Conservation (phyloP, 2,329 filamentous ascomycete genomes). For the Albifimbria verrucaria region DNA sequence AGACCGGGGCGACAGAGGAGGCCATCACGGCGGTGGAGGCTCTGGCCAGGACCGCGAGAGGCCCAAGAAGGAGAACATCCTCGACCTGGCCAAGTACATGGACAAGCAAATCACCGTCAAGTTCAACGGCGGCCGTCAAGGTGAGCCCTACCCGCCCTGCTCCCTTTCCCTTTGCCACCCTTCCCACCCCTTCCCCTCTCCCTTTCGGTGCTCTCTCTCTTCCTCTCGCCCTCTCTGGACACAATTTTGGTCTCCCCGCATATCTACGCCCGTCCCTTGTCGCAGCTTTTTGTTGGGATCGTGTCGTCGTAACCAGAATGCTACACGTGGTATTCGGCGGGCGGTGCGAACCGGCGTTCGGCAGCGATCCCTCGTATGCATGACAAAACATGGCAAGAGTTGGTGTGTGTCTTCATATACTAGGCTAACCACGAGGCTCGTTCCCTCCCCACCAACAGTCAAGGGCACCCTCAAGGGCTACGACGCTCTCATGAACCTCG, state of each 20-base stretch:
- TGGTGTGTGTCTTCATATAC: not conserved
- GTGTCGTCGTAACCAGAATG: too few species aligned
- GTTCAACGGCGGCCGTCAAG: conserved; percentile 91
- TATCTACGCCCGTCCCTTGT: not conserved
- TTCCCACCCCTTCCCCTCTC: conserved; percentile 9
- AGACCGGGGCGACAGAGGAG: conserved; percentile 33
- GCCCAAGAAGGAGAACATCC: conserved; percentile 98
- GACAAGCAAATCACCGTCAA: conserved; percentile 95
- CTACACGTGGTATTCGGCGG: not conserved
- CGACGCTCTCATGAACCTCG: conserved; percentile 96
- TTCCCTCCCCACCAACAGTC: conserved; percentile 48
- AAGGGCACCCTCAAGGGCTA: conserved; percentile 89
- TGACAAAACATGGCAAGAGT: not conserved
- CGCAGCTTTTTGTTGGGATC: too few species aligned
- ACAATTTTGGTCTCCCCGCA: too few species aligned
- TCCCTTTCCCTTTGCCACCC: not conserved
- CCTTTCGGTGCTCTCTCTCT: too few species aligned
- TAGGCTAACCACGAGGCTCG: not conserved
- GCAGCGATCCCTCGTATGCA: not conserved
- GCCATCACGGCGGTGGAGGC: conserved; percentile 29
- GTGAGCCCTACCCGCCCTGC: conserved; percentile 42
- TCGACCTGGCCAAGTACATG: conserved; percentile 94
- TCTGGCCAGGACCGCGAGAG: conserved; percentile 58
- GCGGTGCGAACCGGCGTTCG: not conserved
- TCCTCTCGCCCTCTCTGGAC: too few species aligned